Evolutionary conservation across 352 stramenopile species (phyloP).

Genomic region (Globisporangium polare): DNA sequence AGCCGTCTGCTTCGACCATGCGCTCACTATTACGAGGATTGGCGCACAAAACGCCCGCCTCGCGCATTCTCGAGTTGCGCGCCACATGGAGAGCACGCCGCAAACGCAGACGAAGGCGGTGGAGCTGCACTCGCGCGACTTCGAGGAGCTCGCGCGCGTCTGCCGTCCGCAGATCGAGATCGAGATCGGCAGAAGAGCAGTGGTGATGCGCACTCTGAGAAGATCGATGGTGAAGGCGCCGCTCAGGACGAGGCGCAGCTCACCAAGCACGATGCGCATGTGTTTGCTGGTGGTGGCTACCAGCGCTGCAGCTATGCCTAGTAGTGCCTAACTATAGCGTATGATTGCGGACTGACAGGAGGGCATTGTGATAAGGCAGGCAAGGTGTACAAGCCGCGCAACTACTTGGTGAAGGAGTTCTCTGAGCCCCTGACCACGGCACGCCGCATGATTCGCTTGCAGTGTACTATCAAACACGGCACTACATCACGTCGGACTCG

Average conservation of each 20-base stretch:
- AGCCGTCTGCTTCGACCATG: too few relatives aligned
- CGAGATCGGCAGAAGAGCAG: too few relatives aligned
- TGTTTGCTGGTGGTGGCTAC: not conserved
- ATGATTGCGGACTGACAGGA: not conserved
- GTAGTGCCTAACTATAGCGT: not conserved
- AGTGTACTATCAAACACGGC: too few relatives aligned
- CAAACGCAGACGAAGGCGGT: constrained; percentile 26
- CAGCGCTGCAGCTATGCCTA: not conserved
- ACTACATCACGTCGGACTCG: too few relatives aligned
- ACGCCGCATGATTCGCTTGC: not conserved
- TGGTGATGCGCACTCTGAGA: not conserved
- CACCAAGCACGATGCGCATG: constrained; percentile 39
- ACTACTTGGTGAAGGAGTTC: constrained; percentile 81
- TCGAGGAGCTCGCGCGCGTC: constrained; percentile 57
- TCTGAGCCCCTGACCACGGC: constrained; percentile 49
- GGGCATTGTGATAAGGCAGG: constrained; percentile 26
- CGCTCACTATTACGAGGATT: not conserved
- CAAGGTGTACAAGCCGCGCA: constrained; percentile 79
- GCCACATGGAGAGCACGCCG: constrained; percentile 8
- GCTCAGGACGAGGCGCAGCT: constrained; percentile 26
- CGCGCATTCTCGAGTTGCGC: too few relatives aligned
- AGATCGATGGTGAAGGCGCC: not conserved
- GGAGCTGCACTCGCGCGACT: constrained; percentile 73
- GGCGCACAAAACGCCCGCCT: not conserved
- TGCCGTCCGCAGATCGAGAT: constrained; percentile 25